Base-by-base conservation (phyloP, 2,329 filamentous ascomycete genomes). In the Fusarium algeriense region DNA sequence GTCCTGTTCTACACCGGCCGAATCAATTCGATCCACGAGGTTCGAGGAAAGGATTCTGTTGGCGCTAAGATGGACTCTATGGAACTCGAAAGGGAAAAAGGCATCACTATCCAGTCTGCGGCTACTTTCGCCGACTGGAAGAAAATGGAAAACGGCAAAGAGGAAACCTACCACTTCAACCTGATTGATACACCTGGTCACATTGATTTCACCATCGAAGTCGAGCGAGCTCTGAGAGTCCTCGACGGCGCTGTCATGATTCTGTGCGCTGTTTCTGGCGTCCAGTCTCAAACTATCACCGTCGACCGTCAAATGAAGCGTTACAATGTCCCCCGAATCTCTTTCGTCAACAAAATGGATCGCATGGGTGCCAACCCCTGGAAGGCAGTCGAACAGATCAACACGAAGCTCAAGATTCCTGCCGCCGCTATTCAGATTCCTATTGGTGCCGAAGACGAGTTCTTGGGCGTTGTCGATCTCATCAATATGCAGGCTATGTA, bases 1-100 rank as follows among this genome's bases (percentile, higher is more conserved):
- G 94, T 99, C 46, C 91, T 99, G 62, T 99, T 95, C 88, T 99
- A 99, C 83, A 98, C 96, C 60, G 96, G 96, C 73, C 92, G 96
- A 80, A 98, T 98, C 84, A 97, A 97, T 80, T 89, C 93, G 35
- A 98, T 99, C 78, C 96, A 99, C 85, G 96, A 99, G 84, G 96
- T 99, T 45, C 90, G 96, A 78, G 94, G 94, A 65, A 95, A 95
- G 79, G 96, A 99, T 87, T 90, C 93, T 38, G 94, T 98, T 43
- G 96, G 96, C 73, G 96, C 96, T 67, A 99, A 99, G 86, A 99
- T 99, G 96, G 96, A 99, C 85, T 98, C 95, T 30, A 99, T 99
- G 96, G 96, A 99, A 76, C 87, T 99, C 75, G 96, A 99, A 84
- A 89, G 96, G 82, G 96, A 98, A 82, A 97, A 98, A 86, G 96